Percentiles rank a stretch among this genome's conserved stretches.
These are phyloP conservation scores for Helicocarpus griseus DNA, from an alignment of 2,329 filamentous ascomycete genomes.

Conservation along the genomic window DNA sequence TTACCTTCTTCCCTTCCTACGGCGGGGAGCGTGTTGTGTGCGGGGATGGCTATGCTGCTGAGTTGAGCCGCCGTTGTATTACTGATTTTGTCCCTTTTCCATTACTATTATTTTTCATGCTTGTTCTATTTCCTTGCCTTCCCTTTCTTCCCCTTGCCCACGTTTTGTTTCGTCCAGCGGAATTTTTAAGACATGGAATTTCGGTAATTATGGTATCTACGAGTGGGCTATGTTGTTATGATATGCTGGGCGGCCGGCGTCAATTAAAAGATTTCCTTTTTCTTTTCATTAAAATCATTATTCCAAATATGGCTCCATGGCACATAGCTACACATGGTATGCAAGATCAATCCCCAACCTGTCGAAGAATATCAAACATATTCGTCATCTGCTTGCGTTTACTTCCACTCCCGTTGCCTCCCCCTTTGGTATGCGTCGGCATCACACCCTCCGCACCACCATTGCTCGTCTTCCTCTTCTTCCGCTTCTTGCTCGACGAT, in stretches of 20 bases:
- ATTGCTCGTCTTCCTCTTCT: background rate
- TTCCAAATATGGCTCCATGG: too few relatives aligned
- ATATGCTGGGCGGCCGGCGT: too few relatives aligned
- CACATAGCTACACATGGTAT: too few relatives aligned
- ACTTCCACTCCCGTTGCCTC: conserved; percentile 4
- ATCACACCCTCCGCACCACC: background rate
- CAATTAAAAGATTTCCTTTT: too few relatives aligned
- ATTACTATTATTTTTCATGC: background rate
- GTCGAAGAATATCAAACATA: conserved; percentile 7
- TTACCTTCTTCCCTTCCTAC: background rate
- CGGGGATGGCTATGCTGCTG: background rate
- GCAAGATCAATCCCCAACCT: background rate
- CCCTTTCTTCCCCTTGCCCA: too few relatives aligned
- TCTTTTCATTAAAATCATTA: too few relatives aligned
- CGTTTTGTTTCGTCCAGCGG: too few relatives aligned
- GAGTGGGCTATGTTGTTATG: too few relatives aligned
- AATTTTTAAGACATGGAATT: too few relatives aligned
- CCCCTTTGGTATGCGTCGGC: conserved; percentile 6
- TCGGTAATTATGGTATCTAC: too few relatives aligned
- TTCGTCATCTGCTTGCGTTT: background rate
- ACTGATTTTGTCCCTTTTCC: background rate
- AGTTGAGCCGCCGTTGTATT: too few relatives aligned
- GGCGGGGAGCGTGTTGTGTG: background rate
- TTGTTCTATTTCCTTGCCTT: background rate
- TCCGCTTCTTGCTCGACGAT: background rate